Percentiles rank a stretch among this genome's conserved stretches.
phyloP scores from a whole-genome alignment of 2,329 filamentous ascomycete genomes.

The Botrytis pseudocinerea region DNA sequence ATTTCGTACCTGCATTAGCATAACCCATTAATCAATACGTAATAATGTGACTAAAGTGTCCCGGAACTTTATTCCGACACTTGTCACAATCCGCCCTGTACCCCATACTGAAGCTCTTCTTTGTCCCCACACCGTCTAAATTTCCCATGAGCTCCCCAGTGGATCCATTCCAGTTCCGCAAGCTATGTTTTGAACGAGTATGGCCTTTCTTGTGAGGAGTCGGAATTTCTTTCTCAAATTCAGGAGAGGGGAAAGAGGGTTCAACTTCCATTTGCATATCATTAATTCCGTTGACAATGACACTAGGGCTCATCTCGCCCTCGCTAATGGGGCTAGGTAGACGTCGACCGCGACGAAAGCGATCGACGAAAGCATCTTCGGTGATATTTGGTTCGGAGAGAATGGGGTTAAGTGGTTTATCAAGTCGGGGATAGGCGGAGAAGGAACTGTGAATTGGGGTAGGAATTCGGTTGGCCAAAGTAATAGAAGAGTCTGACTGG shows the following conservation, averaged over 20 bases:
- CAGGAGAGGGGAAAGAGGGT: conserved; percentile 25
- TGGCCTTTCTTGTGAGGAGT: conserved; percentile 41
- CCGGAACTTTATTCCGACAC: conserved; percentile 71
- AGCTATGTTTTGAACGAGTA: conserved; percentile 39
- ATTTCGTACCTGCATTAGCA: conserved; percentile 7
- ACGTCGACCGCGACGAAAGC: conserved; percentile 35
- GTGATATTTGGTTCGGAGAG: conserved; percentile 40
- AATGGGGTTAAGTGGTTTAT: conserved; percentile 25
- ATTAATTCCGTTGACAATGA: conserved; percentile 36
- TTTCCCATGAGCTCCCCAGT: conserved; percentile 29
- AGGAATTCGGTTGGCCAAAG: conserved; percentile 38
- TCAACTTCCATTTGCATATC: conserved; percentile 42
- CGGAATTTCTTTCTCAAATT: conserved; percentile 28
- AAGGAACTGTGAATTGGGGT: conserved; percentile 42
- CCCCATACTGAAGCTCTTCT: conserved; percentile 74
- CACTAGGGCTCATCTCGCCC: conserved; percentile 39
- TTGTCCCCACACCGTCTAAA: conserved; percentile 50
- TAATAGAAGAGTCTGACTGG: conserved; percentile 36
- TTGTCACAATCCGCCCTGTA: conserved; percentile 78
- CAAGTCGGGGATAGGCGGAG: conserved; percentile 26
- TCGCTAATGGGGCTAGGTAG: conserved; percentile 43
- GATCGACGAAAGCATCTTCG: conserved; percentile 32
- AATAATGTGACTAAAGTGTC: conserved; percentile 80
- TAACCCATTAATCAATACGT: conserved; percentile 36
- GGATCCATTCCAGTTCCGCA: conserved; percentile 38